Evolutionary conservation across 169 alveolate species (phyloP).

Genomic region (Toxoplasma gondii): DNA sequence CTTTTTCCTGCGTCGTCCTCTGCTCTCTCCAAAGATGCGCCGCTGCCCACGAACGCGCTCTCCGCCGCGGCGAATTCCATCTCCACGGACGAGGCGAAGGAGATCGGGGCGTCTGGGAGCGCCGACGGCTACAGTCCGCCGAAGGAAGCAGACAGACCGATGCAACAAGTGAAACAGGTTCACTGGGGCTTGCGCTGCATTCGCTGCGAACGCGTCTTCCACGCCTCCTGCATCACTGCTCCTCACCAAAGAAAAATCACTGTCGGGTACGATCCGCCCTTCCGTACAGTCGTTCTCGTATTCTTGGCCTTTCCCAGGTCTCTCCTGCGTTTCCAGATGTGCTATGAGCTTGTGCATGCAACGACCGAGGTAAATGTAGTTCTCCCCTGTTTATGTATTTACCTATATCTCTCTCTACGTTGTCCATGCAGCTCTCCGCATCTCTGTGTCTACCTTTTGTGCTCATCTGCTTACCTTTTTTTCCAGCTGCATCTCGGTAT

Average conservation of each 20-base stretch:
- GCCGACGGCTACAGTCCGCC: too few relatives aligned
- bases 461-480: too few relatives aligned
- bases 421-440: too few relatives aligned
- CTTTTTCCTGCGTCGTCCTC: background rate
- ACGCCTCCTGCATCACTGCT: conserved; percentile 24
- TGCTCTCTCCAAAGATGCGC: background rate
- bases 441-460: too few relatives aligned
- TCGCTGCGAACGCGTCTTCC: conserved; percentile 43
- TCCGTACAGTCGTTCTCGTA: too few relatives aligned
- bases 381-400: too few relatives aligned
- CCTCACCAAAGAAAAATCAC: conserved; percentile 8
- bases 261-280: conserved; percentile 1
- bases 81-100: background rate
- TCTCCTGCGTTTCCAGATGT: too few relatives aligned
- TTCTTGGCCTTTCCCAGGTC: too few relatives aligned
- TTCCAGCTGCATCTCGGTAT: too few relatives aligned
- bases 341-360: too few relatives aligned
- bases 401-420: too few relatives aligned
- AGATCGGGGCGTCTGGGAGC: background rate
- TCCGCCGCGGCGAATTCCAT: background rate
- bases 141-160: background rate
- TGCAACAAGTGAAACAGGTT: background rate
- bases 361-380: too few relatives aligned
- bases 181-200: conserved; percentile 43
- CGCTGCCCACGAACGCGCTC: background rate